A percentile compares a stretch with the other conserved stretches of the same genome.
These are phyloP conservation scores for Boletus rubropictus DNA, from an alignment of 768 basidiomycete species.

Conservation along the genomic window DNA sequence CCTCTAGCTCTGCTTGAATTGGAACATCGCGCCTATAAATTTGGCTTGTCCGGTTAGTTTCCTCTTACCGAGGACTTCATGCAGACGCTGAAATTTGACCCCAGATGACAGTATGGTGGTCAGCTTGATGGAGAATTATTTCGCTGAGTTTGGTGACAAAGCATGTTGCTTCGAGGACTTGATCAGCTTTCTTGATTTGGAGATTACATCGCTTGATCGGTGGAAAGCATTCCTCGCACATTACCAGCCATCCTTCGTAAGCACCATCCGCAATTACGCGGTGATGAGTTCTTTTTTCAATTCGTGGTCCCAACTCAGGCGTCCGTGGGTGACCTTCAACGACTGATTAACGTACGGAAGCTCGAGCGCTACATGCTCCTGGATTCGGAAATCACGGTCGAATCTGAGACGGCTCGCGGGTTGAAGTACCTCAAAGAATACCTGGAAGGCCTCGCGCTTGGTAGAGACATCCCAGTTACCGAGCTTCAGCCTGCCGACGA, in stretches of 20 bases:
- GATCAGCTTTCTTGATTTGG: slow-evolving; percentile 53
- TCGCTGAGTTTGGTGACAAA: slow-evolving; percentile 70
- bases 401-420: slow-evolving; percentile 51
- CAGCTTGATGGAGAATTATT: slow-evolving; percentile 58
- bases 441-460: slow-evolving; percentile 60
- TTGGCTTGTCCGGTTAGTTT: slow-evolving; percentile 41
- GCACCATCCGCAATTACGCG: slow-evolving; percentile 19
- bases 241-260: slow-evolving; percentile 45
- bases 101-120: slow-evolving; percentile 44
- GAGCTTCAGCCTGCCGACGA: slow-evolving; percentile 90
- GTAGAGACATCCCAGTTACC: slow-evolving; percentile 57
- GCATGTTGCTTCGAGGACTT: slow-evolving; percentile 86
- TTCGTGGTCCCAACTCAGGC: slow-evolving; percentile 33
- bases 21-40: slow-evolving; percentile 50
- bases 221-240: slow-evolving; percentile 53
- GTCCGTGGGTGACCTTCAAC: slow-evolving; percentile 50
- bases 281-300: slow-evolving; percentile 16
- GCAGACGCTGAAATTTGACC: slow-evolving; percentile 1
- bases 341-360: slow-evolving; percentile 71
- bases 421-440: slow-evolving; percentile 55
- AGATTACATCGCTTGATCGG: slow-evolving; percentile 39
- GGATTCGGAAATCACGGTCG: slow-evolving; percentile 44
- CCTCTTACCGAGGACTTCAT: not conserved
- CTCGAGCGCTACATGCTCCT: slow-evolving; percentile 58
- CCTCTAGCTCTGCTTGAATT: slow-evolving; percentile 71